phyloP scores from a whole-genome alignment of 208 protist species.

The Tetramitus jugosus region DNA sequence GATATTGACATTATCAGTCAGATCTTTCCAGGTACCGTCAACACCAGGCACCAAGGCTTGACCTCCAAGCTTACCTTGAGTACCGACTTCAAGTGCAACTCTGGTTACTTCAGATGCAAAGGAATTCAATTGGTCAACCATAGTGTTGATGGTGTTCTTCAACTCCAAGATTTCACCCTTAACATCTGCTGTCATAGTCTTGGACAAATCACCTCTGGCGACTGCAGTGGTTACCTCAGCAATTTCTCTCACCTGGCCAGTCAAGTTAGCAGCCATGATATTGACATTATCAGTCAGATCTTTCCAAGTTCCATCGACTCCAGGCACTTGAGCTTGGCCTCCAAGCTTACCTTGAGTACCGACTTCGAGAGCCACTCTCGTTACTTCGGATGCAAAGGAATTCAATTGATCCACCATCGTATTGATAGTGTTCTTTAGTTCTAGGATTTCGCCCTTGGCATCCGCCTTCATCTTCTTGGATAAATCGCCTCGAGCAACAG shows the following conservation, averaged over 20 bases:
- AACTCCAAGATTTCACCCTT: slow-evolving; percentile 37
- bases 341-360: slow-evolving; percentile 30
- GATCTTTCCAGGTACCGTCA: slow-evolving; percentile 35
- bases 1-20: slow-evolving; percentile 40
- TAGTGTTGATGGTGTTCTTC: slow-evolving; percentile 36
- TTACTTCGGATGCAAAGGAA: slow-evolving; percentile 13
- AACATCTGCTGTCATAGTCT: slow-evolving; percentile 31
- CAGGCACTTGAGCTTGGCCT: slow-evolving; percentile 18
- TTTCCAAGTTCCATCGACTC: slow-evolving; percentile 25
- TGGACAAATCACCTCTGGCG: slow-evolving; percentile 34
- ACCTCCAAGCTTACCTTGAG: slow-evolving; percentile 35
- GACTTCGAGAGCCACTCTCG: slow-evolving; percentile 27
- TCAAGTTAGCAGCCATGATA: slow-evolving; percentile 32
- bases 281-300: slow-evolving; percentile 32
- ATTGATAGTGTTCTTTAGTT: slow-evolving; percentile 39
- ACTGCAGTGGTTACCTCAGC: slow-evolving; percentile 31
- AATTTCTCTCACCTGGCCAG: slow-evolving; percentile 32
- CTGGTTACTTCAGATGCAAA: slow-evolving; percentile 36
- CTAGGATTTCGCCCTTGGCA: slow-evolving; percentile 34
- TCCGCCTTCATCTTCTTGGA: slow-evolving; percentile 29
- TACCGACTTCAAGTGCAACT: slow-evolving; percentile 35
- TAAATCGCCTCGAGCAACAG: slow-evolving; percentile 35
- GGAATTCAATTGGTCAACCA: slow-evolving; percentile 37
- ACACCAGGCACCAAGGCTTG: slow-evolving; percentile 36
- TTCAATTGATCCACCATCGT: slow-evolving; percentile 40